Base-by-base conservation (phyloP, 1,284 basidiomycete genomes). In the Heliocybe sulcata region DNA sequence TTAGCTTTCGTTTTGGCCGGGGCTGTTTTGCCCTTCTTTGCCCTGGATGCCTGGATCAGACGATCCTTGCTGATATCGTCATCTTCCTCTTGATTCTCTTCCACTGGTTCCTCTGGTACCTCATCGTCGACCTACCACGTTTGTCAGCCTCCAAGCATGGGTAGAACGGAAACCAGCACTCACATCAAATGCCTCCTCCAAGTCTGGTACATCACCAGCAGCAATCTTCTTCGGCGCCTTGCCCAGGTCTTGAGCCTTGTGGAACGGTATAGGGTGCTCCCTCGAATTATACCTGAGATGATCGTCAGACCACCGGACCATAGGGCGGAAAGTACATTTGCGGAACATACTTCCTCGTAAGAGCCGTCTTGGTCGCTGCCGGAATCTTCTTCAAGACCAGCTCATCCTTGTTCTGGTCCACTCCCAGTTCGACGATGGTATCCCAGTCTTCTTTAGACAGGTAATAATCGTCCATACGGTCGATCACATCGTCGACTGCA, bases 401-500 rank as follows among this genome's bases (percentile, higher is more conserved):
- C 0, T 89, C 88, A 49, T 90, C 90, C 60, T 81, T 83, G 64
- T 87, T 82, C 4, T 87, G 79, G 56, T 85, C 95, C 10, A 99
- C 80, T 0, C 95, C 96, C 10, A 99, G 80, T 68, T 99, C 96
- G 54, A 98, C 81, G 53, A 98, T 80, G 10, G 91, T 87, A 62
- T 99, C 97, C 91, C 95, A 96, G 65, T 99, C 96, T 35, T 98
- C 96, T 60, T 90, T 90, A 4, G 87, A 87, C 35, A 99, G 72
- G 70, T 85, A 98, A 69, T 99, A 99, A 50, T 91, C 88, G 69
- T 99, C 96, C 94, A 99, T 96, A 14, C 76, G 72, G 23, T 82
- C 76, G 56, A 99, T 98, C 23, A 95, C 85, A 1, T 87, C 84
- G 0, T 88, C 85, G 2, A 97, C 81, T 1, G 83, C 89, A 56